Base-by-base conservation (phyloP, 495 filamentous ascomycete species). In the Friedmanniomyces simplex region DNA sequence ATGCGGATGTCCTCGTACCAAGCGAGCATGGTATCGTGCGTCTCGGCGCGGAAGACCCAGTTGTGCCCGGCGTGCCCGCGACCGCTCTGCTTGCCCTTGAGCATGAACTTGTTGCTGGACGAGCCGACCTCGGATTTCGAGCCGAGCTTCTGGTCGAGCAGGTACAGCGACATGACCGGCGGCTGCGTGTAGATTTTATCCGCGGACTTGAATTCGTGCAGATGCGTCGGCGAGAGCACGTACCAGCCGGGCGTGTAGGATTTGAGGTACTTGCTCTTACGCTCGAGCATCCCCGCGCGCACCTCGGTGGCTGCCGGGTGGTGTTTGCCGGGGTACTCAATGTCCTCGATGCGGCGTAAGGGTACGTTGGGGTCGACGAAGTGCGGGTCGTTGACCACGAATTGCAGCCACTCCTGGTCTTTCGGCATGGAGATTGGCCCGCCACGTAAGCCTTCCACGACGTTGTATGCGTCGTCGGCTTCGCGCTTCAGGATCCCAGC, bases 181-280 rank as follows among this genome's bases (percentile, higher is more conserved):
- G 81, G 78, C 66, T 86, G 84, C 64, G 78, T 80, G 59, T 75
- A 77, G 47, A 84, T 77, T 25, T 78, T 78, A 70, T 88, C 85
- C 32, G 89, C 87, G 16, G 89, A 94, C 68, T 94, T 96, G 81
- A 96, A 98, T 68, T 98, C 93, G 71, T 98, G 93, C 1, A 98
- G 78, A 69, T 98, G 93, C 36, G 93, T 97, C 21, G 93, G 88
- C 57, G 93, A 95, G 56, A 98, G 73, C 11, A 97, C 89, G 72
- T 96, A 98, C 93, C 93, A 98, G 71, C 93, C 93, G 24, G 91
- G 86, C 2, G 91, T 91, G 69, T 96, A 98, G 67, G 89, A 96
- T 79, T 97, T 98, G 42, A 98, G 75, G 69, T 97, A 98, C 68
- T 97, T 98, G 78, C 87, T 94, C 80, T 96, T 98, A 48, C 93